A percentile compares a stretch with the other conserved stretches of the same genome.
These are phyloP conservation scores for Pichia manshurica DNA, from an alignment of 805 yeast species.

Conservation along the genomic window DNA sequence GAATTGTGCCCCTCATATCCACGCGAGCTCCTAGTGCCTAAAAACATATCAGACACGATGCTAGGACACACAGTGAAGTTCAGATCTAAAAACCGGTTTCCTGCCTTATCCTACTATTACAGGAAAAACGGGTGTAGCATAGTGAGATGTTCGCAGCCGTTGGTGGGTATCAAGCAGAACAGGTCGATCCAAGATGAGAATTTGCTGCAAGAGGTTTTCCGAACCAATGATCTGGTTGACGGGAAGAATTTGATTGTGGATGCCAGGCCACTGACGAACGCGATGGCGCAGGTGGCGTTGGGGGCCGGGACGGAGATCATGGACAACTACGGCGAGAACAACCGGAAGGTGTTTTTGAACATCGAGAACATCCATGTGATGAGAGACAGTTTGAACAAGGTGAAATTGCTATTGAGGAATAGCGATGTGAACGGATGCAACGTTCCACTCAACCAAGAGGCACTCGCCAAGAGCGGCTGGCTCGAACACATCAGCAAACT, in stretches of 20 bases:
- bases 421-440: slow-evolving; percentile 49
- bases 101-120: slow-evolving; percentile 74
- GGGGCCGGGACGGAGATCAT: slow-evolving; percentile 98
- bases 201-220: slow-evolving; percentile 66
- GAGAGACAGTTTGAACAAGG: slow-evolving; percentile 70
- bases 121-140: slow-evolving; percentile 67
- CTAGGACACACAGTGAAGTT: slow-evolving; percentile 78
- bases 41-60: slow-evolving; percentile 73
- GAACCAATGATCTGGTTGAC: slow-evolving; percentile 40
- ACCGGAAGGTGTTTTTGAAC: slow-evolving; percentile 64
- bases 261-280: slow-evolving; percentile 89
- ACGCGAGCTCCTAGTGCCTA: slow-evolving; percentile 58
- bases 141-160: slow-evolving; percentile 86
- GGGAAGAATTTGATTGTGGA: slow-evolving; percentile 67
- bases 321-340: slow-evolving; percentile 66
- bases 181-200: slow-evolving; percentile 90
- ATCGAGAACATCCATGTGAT: slow-evolving; percentile 94
- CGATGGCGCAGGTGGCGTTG: slow-evolving; percentile 91
- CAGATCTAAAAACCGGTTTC: slow-evolving; percentile 81
- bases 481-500: slow-evolving; percentile 62
- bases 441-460: slow-evolving; percentile 42
- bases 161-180: slow-evolving; percentile 83
- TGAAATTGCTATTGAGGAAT: slow-evolving; percentile 59
- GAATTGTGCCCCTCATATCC: slow-evolving; percentile 77
- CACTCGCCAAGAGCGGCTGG: slow-evolving; percentile 72